phyloP scores from a whole-genome alignment of 352 stramenopile genomes.

The Bremia lactucae region DNA sequence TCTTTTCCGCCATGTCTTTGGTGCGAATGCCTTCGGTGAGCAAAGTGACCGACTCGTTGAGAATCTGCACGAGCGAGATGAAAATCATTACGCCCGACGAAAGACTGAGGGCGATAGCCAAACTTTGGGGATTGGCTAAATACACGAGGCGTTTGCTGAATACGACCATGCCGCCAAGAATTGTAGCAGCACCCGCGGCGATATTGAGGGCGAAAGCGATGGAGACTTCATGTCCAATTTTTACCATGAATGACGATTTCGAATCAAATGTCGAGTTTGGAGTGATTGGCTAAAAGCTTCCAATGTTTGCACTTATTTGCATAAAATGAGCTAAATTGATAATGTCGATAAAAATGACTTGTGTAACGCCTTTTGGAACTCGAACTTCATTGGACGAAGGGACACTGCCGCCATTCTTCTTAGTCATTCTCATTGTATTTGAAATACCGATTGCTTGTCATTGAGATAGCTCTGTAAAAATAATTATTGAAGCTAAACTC shows the following conservation, averaged over 20 bases:
- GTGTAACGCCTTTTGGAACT: too few species aligned
- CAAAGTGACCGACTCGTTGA: slow-evolving; percentile 26
- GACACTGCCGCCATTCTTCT: too few species aligned
- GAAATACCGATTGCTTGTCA: too few species aligned
- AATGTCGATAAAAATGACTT: too few species aligned
- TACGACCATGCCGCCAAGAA: slow-evolving; percentile 39
- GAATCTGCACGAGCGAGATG: slow-evolving; percentile 43
- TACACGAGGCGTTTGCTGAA: slow-evolving; percentile 35
- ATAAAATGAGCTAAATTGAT: too few species aligned
- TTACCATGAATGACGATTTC: slow-evolving; percentile 19
- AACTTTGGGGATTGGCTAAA: slow-evolving; percentile 32
- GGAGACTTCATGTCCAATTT: slow-evolving; percentile 18
- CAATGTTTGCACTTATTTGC: neutral
- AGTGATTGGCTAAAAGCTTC: neutral
- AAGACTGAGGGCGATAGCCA: slow-evolving; percentile 71
- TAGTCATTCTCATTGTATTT: neutral
- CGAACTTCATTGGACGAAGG: neutral
- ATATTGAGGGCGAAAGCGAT: slow-evolving; percentile 11
- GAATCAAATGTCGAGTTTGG: too few species aligned
- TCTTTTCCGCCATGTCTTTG: slow-evolving; percentile 21
- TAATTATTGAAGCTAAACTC: too few species aligned
- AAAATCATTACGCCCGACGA: slow-evolving; percentile 32
- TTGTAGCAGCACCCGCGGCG: slow-evolving; percentile 33
- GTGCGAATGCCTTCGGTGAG: slow-evolving; percentile 26
- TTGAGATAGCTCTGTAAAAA: too few species aligned